Base-by-base conservation (phyloP, 352 stramenopile genomes). In the Globisporangium heterothallicum region DNA sequence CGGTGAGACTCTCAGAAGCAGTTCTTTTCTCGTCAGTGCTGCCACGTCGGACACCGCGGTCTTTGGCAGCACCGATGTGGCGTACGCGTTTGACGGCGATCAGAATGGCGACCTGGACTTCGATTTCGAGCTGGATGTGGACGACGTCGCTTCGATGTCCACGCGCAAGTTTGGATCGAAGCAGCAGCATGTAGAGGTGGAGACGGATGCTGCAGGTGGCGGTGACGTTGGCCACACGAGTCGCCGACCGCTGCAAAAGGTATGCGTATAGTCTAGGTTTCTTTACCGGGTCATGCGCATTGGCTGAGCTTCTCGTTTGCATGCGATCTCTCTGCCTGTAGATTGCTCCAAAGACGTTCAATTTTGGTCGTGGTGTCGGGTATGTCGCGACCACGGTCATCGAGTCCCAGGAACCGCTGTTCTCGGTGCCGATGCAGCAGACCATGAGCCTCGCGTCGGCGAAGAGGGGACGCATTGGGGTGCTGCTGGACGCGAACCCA, bases 371-470 rank as follows among this genome's bases (percentile, higher is more conserved):
- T 19, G 71, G 71, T 2, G 49, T 59, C 6, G 66, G 55, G 1
- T 82, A 77, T 38, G 35, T 61, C 5, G 42, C 62, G 14, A 52
- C 42, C 0, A 7, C 14, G 13, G 19, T 21, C 3, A 25, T 70
- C 0, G 44, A 26, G 1, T 49, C 44, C 7, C 54, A 60, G 2
- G 51, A 61, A 1, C 44, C 56, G 38, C 47, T 82, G 2, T 64
- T 79, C 27, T 59, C 63, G 32, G 7, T 82, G 2, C 56, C 64
- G 12, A 36, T 75, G 42, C 40, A 42, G 24, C 51, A 71, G 2
- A 56, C 75, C 35, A 82, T 82, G 71, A 79, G 56, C 44, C 56
- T 71, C 7, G 42, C 34, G 13, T 71, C 68, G 1, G 68, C 71
- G 1, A 46, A 51, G 19, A 57, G 43, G 19, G 64, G 63, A 3